Conservation (phyloP, 73 alveolate genomes). For the Paramecium sonneborni region DNA sequence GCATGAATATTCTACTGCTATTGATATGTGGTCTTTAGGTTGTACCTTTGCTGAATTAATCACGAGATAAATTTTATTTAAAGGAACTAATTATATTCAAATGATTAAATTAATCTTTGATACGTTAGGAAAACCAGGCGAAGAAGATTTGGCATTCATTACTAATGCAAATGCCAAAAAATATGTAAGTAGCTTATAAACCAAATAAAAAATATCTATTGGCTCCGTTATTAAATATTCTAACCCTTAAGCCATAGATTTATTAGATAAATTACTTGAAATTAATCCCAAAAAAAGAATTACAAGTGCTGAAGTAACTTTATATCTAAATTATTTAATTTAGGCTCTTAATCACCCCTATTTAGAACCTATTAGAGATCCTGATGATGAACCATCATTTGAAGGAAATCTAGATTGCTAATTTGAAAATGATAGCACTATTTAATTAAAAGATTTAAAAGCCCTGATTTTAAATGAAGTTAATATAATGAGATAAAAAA, state of each 20-base stretch:
- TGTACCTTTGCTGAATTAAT: constrained; percentile 84
- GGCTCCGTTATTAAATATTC: constrained; percentile 30
- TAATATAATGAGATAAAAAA: constrained; percentile 39
- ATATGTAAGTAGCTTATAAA: constrained; percentile 43
- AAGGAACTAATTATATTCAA: constrained; percentile 74
- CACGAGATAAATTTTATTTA: constrained; percentile 71
- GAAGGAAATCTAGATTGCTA: constrained; percentile 40
- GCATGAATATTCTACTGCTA: constrained; percentile 75
- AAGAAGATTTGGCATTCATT: constrained; percentile 54
- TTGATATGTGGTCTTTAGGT: constrained; percentile 84
- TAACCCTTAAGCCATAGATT: constrained; percentile 58
- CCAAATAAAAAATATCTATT: neutral
- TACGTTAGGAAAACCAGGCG: constrained; percentile 63
- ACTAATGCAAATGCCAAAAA: constrained; percentile 55
- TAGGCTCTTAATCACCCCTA: constrained; percentile 62
- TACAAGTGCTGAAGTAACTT: constrained; percentile 27
- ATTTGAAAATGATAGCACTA: constrained; percentile 53
- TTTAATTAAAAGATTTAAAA: constrained; percentile 18
- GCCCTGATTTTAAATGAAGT: constrained; percentile 47
- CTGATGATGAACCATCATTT: constrained; percentile 61
- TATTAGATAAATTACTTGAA: constrained; percentile 59
- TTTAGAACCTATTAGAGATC: constrained; percentile 56
- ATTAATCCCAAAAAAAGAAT: constrained; percentile 62
- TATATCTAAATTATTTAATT: neutral
- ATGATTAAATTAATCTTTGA: constrained; percentile 73